These are phyloP conservation scores for Hypoxylon lenormandii DNA, from an alignment of 495 filamentous ascomycete species.

Conservation along the genomic window DNA sequence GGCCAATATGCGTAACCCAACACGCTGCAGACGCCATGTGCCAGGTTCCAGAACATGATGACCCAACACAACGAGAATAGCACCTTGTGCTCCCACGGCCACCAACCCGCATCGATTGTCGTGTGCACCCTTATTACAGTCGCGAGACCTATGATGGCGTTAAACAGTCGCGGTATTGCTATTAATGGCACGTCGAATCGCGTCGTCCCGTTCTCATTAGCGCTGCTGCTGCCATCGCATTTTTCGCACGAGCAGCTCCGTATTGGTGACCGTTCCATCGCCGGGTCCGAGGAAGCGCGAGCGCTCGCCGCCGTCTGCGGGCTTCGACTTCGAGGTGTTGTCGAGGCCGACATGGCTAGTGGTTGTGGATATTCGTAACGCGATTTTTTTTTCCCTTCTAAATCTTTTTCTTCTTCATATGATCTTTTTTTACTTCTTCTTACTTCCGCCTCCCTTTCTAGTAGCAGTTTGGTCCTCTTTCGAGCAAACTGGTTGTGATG, in stretches of 20 bases:
- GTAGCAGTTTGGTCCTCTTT: neutral
- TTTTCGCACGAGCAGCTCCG: slow-evolving; percentile 44
- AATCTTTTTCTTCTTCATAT: neutral
- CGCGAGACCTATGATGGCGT: slow-evolving; percentile 39
- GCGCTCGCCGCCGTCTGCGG: slow-evolving; percentile 36
- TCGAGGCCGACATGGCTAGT: slow-evolving; percentile 36
- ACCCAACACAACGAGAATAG: slow-evolving; percentile 47
- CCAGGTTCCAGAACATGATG: slow-evolving; percentile 44
- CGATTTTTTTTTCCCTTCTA: too few species aligned
- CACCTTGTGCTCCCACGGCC: slow-evolving; percentile 50
- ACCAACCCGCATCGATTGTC: slow-evolving; percentile 48
- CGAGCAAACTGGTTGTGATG: neutral
- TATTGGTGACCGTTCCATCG: slow-evolving; percentile 23
- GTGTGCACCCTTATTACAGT: slow-evolving; percentile 46
- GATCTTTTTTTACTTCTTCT: neutral
- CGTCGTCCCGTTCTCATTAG: slow-evolving; percentile 25
- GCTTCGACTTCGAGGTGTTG: slow-evolving; percentile 46
- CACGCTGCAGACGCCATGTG: slow-evolving; percentile 35
- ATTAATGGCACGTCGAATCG: slow-evolving; percentile 47
- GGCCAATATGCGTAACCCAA: slow-evolving; percentile 48
- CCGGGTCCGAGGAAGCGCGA: slow-evolving; percentile 26
- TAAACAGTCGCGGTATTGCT: slow-evolving; percentile 43
- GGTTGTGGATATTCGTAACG: slow-evolving; percentile 18
- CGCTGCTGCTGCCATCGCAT: slow-evolving; percentile 28
- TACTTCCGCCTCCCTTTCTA: neutral